Base-by-base conservation (phyloP, 495 filamentous ascomycete species). In the Annulohypoxylon nitens region DNA sequence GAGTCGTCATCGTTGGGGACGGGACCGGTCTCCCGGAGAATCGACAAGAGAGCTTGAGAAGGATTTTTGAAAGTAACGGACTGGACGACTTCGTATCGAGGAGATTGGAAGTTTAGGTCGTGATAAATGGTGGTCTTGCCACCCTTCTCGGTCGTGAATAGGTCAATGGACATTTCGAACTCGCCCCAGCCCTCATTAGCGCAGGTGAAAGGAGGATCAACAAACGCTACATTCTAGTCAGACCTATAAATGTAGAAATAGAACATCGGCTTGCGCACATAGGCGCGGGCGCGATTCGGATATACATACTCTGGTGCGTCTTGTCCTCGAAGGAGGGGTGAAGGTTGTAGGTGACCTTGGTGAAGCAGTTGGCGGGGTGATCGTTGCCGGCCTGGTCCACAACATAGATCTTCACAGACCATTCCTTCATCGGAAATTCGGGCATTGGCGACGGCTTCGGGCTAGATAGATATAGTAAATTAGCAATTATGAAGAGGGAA, bases 101-200 rank as follows among this genome's bases (percentile, higher is more conserved):
- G 84, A 60, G 88, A 88, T 54, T 88, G 86, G 75, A 99, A 99
- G 84, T 99, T 97, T 61, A 99, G 85, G 78, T 99, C 97, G 80
- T 99, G 97, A 33, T 82, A 79, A 64, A 99, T 83, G 20, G 86
- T 84, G 75, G 92, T 90, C 57, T 97, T 94, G 68, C 94, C 95
- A 18, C 90, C 89, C 82, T 94, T 94, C 81, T 97, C 93, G 25
- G 91, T 89, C n/a, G 89, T 90, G 73, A 87, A 90, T 33, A 97
- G 85, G 59, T 91, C 86, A 70, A 98, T 95, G 26, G 86, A 84
- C 93, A 98, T 95, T 77, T 98, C 97, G 78, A 99, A 99, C 82
- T 99, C 97, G 76, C 97, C 97, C 97, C 97, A 99, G 75, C 97
- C 97, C 81, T 97, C 91, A 81, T 99, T 97, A 61, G 88, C 83